Conservation (phyloP, 148 eudicot species). For the Limonium bicolor region DNA sequence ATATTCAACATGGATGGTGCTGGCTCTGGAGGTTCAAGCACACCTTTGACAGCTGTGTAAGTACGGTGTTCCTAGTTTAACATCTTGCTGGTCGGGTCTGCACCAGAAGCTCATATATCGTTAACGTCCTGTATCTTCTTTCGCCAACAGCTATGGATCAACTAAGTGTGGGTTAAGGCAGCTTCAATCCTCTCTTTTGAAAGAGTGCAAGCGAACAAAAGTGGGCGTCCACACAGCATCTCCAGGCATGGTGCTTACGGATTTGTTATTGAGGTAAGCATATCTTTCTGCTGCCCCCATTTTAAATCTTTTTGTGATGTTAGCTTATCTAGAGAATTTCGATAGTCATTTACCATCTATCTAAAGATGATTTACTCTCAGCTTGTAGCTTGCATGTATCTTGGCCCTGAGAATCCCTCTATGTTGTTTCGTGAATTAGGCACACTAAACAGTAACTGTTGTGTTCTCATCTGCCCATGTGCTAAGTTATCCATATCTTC, state of each 20-base stretch:
- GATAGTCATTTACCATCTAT: no score
- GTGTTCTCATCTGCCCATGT: no score
- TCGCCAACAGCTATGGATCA: conserved; percentile 69
- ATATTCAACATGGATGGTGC: conserved; percentile 99
- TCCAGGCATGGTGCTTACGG: conserved; percentile 98
- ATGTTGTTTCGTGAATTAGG: no score
- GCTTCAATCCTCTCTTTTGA: conserved; percentile 80
- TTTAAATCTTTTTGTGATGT: background rate
- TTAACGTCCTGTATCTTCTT: conserved; percentile 5
- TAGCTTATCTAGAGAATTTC: no score
- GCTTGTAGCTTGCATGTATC: no score
- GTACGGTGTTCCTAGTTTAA: no score
- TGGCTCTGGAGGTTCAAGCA: conserved; percentile 98
- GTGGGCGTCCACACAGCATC: conserved; percentile 96
- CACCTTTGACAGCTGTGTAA: conserved; percentile 98
- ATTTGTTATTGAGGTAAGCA: conserved; percentile 68
- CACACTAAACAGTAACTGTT: no score
- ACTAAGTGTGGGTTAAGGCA: conserved; percentile 97
- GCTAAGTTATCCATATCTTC: no score
- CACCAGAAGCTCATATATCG: background rate
- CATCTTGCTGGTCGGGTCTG: background rate
- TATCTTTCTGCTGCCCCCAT: background rate
- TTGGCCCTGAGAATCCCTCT: no score
- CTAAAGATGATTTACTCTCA: no score
- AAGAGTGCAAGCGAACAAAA: conserved; percentile 53